Conservation (phyloP, 805 yeast genomes). For the Metschnikowia shivogae region DNA sequence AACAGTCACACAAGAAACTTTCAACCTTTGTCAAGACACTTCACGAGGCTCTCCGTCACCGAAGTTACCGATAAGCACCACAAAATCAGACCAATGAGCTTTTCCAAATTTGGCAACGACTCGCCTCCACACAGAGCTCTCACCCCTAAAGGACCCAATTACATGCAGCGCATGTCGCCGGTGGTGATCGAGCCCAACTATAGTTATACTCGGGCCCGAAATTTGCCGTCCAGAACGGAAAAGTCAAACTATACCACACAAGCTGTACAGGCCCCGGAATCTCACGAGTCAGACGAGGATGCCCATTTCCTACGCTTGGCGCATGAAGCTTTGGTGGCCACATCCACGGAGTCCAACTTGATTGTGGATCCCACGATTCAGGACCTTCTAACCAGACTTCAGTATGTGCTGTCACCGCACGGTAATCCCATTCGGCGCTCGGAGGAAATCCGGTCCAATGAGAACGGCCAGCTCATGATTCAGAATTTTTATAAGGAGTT, state of each 20-base stretch:
- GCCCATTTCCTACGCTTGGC: conserved; percentile 54
- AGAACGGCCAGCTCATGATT: conserved; percentile 40
- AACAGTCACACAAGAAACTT: no score
- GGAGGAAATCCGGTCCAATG: conserved; percentile 31
- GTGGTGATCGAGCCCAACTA: conserved; percentile 20
- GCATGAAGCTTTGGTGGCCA: conserved; percentile 56
- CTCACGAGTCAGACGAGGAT: conserved; percentile 39
- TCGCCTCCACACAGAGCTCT: conserved; percentile 10
- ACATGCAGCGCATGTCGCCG: conserved; percentile 19
- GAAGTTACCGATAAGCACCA: no score
- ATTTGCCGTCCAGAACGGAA: not conserved
- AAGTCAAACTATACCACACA: not conserved
- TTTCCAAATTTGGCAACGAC: conserved; percentile 15
- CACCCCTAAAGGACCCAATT: conserved; percentile 11
- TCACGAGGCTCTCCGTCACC: no score
- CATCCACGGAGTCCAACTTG: conserved; percentile 37
- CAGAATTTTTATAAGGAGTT: conserved; percentile 39
- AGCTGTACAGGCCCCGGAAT: not conserved
- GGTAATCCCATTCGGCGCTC: conserved; percentile 44
- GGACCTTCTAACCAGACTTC: conserved; percentile 54
- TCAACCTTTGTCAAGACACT: no score
- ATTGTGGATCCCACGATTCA: conserved; percentile 61
- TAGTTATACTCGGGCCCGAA: conserved; percentile 15
- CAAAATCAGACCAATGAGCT: conserved; percentile 7
- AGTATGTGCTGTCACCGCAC: conserved; percentile 56